Evolutionary conservation across 371 early-diverging fungal genomes (phyloP), one percentile per base, ranked within the genome.

Genomic region (Saksenaea vasiformis): DNA sequence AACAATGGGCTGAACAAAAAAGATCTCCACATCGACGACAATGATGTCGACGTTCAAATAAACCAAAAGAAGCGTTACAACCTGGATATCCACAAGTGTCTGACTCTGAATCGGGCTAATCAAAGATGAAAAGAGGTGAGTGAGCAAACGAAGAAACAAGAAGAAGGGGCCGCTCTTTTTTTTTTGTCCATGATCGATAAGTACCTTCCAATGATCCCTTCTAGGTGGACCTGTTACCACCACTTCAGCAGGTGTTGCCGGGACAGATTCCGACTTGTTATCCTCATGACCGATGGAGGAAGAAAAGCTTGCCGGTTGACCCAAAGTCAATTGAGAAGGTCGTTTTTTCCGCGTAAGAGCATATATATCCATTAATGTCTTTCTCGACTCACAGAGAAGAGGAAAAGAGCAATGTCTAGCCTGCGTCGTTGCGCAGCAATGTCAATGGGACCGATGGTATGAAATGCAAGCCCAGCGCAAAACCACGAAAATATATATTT

Each of bases 301-400:
- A 31, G 55, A 57, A 34, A 69, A 61, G 66, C 69, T 55, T 34
- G 69, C 54, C 10, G 73, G 59, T 38, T 75, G 69, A 27, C 70
- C 87, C 54, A 82, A 72, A 28, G 87, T 85, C 26, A 87, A 66
- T 58, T 81, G 85, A 11, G 84, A 82, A 35, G 87, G 85, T 54
- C 84, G 76, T 67, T 85, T 80, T 58, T 87, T 87, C 60, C 78
- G 77, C 43, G 85, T 84, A 27, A 87, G 68, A 44, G 84, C 73
- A 65, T 87, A 87, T 61, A 85, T 75, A 72, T 87, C 87, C 87
- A 86, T 85, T 38, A 47, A 22, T 47, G 58, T 61, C 54, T 36
- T 38, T 61, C 53, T 54, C 61, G 22, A 47, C 51, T 47, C 51
- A 47, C 51, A 47, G 51, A 47, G 51, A 47, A 47, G 51, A 47